These are phyloP conservation scores for Nemania bipapillata DNA, from an alignment of 2,329 filamentous ascomycete species.

Conservation along the genomic window DNA sequence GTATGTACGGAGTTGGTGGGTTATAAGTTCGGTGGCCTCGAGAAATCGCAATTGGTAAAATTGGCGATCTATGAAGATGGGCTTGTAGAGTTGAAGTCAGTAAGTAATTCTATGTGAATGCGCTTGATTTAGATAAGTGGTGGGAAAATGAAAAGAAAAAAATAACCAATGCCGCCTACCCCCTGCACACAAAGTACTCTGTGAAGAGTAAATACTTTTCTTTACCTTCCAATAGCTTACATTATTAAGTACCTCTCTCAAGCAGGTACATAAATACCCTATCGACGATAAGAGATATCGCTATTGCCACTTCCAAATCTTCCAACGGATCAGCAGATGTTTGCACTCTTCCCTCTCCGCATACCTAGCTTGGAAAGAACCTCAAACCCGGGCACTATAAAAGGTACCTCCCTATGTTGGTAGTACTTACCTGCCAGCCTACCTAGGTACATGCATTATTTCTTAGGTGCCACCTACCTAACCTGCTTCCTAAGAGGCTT, in stretches of 20 bases:
- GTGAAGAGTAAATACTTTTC: not conserved
- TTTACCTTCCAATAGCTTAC: not conserved
- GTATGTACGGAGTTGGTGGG: not conserved
- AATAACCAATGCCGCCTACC: not conserved
- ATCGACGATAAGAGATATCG: slow-evolving; percentile 10
- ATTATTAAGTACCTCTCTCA: not conserved
- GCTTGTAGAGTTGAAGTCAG: slow-evolving; percentile 10
- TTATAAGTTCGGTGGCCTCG: not conserved
- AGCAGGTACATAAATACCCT: not conserved
- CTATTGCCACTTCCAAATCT: slow-evolving; percentile 7
- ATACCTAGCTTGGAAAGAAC: not conserved
- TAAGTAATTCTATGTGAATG: slow-evolving; percentile 13
- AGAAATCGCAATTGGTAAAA: slow-evolving; percentile 5
- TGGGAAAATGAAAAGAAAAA: slow-evolving; percentile 6
- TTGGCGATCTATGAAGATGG: slow-evolving; percentile 11
- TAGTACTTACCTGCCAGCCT: not conserved
- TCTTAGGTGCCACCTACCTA: no score
- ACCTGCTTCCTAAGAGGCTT: no score
- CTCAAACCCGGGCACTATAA: not conserved
- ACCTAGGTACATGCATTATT: no score
- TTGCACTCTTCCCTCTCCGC: not conserved
- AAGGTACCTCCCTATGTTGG: no score
- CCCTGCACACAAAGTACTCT: not conserved
- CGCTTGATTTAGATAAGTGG: slow-evolving; percentile 13
- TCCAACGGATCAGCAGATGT: slow-evolving; percentile 6